phyloP scores from a whole-genome alignment of 805 yeast genomes.

The Phaffomyces opuntiae region DNA sequence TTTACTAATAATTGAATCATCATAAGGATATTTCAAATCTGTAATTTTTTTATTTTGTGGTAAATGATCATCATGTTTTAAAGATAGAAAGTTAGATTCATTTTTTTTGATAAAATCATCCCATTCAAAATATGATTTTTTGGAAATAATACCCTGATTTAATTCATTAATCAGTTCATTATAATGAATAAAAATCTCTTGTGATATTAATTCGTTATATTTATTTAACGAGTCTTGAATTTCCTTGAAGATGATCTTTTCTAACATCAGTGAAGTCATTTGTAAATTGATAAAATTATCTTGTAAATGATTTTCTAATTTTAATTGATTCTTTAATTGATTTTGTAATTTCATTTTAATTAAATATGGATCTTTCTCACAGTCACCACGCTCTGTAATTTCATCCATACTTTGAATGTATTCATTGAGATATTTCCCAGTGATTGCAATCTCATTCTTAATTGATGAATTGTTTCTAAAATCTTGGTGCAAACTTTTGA shows the following conservation, averaged over 20 bases:
- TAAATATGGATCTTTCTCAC: constrained; percentile 68
- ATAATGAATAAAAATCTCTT: constrained; percentile 65
- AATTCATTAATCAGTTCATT: constrained; percentile 59
- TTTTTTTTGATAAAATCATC: constrained; percentile 63
- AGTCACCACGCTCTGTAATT: constrained; percentile 36
- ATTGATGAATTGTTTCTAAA: constrained; percentile 55
- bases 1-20: constrained; percentile 57
- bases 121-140: constrained; percentile 82
- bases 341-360: constrained; percentile 63
- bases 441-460: constrained; percentile 57
- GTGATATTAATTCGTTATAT: constrained; percentile 64
- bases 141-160: constrained; percentile 60
- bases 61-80: constrained; percentile 37
- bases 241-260: constrained; percentile 77
- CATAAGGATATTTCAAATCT: constrained; percentile 62
- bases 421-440: constrained; percentile 48
- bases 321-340: constrained; percentile 68
- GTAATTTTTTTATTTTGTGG: constrained; percentile 49
- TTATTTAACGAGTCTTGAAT: constrained; percentile 71
- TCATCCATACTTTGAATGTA: constrained; percentile 55
- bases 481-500: constrained; percentile 72
- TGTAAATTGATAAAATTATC: constrained; percentile 87
- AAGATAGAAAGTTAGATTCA: constrained; percentile 40
- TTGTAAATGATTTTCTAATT: constrained; percentile 78
- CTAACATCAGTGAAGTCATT: constrained; percentile 80